Evolutionary conservation across 2,329 filamentous ascomycete genomes (phyloP).

Genomic region (Aureobasidium namibiae): DNA sequence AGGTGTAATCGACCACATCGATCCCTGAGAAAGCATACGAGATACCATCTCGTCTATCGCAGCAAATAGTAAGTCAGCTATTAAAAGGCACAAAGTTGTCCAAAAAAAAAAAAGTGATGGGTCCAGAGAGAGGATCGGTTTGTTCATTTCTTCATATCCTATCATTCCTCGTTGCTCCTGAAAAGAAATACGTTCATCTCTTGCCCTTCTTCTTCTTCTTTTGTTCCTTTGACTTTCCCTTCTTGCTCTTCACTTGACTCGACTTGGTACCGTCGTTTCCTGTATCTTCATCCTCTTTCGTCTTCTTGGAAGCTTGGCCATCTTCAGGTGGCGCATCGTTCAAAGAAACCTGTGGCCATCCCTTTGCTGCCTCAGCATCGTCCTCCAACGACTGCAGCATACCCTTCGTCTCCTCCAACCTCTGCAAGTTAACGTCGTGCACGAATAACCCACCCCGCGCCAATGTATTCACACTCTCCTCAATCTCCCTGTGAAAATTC

Average conservation of each 20-base stretch:
- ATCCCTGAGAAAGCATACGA: no score
- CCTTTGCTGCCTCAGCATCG: not conserved
- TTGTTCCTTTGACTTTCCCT: not conserved
- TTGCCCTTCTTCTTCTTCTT: not conserved
- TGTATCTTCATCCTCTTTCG: not conserved
- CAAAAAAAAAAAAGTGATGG: no score
- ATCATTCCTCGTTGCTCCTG: no score
- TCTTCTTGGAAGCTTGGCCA: not conserved
- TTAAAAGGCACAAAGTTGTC: no score
- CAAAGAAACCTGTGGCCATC: not conserved
- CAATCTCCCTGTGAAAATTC: not conserved
- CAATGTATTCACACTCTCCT: no score
- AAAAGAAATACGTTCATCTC: not conserved
- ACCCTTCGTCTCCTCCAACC: not conserved
- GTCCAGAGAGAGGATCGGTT: no score
- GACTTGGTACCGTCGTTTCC: not conserved
- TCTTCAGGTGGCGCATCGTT: not conserved
- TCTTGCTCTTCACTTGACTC: not conserved
- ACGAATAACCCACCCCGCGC: no score
- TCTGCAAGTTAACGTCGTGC: not conserved
- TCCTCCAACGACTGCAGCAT: not conserved
- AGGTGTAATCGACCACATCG: no score
- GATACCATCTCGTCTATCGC: no score
- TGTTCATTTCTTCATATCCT: no score
- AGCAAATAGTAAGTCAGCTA: no score